These are phyloP conservation scores for Fusarium beomiforme DNA, from an alignment of 2,329 filamentous ascomycete species.

Conservation along the genomic window DNA sequence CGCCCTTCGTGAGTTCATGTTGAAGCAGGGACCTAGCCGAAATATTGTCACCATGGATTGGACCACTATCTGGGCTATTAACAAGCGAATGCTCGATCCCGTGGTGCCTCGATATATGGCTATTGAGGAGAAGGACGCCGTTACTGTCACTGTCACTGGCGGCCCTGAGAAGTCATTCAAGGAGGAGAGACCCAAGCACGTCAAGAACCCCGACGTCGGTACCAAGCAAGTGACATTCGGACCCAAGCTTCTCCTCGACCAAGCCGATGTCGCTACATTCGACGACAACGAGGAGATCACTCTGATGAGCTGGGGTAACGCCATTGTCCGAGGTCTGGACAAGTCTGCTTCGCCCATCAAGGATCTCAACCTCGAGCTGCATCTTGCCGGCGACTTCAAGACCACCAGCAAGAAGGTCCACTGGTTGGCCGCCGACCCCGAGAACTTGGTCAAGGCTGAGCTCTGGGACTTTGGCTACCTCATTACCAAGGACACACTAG, in stretches of 20 bases:
- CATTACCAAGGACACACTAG: slow-evolving; percentile 93
- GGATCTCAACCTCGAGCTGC: slow-evolving; percentile 81
- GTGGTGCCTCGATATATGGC: slow-evolving; percentile 79
- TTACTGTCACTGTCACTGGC: slow-evolving; percentile 76
- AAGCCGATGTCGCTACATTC: slow-evolving; percentile 85
- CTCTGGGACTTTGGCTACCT: slow-evolving; percentile 96
- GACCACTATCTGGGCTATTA: slow-evolving; percentile 77
- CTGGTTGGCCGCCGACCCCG: slow-evolving; percentile 82
- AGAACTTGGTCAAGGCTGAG: slow-evolving; percentile 82
- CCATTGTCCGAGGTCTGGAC: slow-evolving; percentile 76
- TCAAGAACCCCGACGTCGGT: slow-evolving; percentile 87
- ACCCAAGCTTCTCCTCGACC: slow-evolving; percentile 81
- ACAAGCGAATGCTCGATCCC: slow-evolving; percentile 86
- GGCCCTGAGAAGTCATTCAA: slow-evolving; percentile 69
- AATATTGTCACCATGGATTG: slow-evolving; percentile 88
- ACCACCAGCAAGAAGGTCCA: slow-evolving; percentile 97
- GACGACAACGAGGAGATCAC: slow-evolving; percentile 90
- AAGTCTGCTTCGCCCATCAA: slow-evolving; percentile 67
- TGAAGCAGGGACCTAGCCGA: slow-evolving; percentile 84
- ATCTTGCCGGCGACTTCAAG: slow-evolving; percentile 93
- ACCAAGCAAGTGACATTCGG: slow-evolving; percentile 87
- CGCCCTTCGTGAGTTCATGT: slow-evolving; percentile 83
- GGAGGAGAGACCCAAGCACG: slow-evolving; percentile 85
- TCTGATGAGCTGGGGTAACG: slow-evolving; percentile 96
- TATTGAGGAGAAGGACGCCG: slow-evolving; percentile 74